Conservation (phyloP, 2,329 filamentous ascomycete species). For the Cercospora zeina region DNA sequence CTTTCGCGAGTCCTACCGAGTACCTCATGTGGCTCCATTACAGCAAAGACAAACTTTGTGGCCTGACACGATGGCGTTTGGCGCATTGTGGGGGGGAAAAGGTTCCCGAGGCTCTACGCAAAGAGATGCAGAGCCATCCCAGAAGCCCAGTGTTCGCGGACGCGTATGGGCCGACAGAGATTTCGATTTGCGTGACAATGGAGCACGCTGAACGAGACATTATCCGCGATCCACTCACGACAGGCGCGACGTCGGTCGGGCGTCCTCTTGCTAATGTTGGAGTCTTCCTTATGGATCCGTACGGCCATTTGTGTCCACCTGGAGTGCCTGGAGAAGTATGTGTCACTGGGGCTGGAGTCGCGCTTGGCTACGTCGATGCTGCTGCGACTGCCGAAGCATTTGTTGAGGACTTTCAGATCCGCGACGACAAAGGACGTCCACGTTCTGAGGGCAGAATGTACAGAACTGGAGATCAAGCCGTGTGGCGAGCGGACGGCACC, state of each 20-base stretch:
- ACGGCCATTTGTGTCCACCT: constrained; percentile 43
- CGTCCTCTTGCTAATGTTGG: constrained; percentile 42
- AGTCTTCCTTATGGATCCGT: constrained; percentile 46
- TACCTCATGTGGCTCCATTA: constrained; percentile 36
- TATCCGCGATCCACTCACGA: constrained; percentile 16
- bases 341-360: constrained; percentile 45
- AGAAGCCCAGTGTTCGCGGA: constrained; percentile 16
- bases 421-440: neutral
- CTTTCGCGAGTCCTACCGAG: constrained; percentile 48
- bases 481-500: constrained; percentile 39
- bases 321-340: constrained; percentile 49
- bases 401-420: constrained; percentile 13
- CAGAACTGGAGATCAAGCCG: constrained; percentile 46
- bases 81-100: constrained; percentile 43
- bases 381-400: constrained; percentile 22
- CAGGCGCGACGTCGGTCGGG: constrained; percentile 19
- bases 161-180: constrained; percentile 26
- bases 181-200: constrained; percentile 21
- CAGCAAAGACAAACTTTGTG: constrained; percentile 16
- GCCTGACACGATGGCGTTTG: constrained; percentile 33
- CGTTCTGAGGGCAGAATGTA: constrained; percentile 36
- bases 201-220: constrained; percentile 7
- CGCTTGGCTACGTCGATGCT: constrained; percentile 41
- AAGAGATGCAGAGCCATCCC: constrained; percentile 10
- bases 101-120: constrained; percentile 20